A percentile compares a stretch with the other conserved stretches of the same genome.
phyloP scores from a whole-genome alignment of 345 rosid genomes.

The Bruguiera parviflora region DNA sequence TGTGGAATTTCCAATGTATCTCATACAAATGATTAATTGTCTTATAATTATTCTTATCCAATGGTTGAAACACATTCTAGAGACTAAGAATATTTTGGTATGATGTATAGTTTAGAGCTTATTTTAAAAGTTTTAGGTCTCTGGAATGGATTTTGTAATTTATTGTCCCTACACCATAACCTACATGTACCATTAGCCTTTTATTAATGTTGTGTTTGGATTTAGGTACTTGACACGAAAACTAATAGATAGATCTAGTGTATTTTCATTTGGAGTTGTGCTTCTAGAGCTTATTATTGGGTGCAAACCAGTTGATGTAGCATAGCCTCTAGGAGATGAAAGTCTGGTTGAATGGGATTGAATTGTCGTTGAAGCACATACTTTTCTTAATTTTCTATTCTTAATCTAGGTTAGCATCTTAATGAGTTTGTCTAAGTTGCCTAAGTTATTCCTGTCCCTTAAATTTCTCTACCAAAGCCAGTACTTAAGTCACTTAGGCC shows the following conservation, averaged over 20 bases:
- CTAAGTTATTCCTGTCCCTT: background rate
- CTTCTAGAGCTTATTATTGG: conserved; percentile 93
- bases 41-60: no score
- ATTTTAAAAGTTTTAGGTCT: background rate
- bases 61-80: no score
- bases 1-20: no score
- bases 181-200: background rate
- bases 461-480: background rate
- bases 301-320: conserved; percentile 77
- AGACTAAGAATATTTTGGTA: background rate
- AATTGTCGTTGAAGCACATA: background rate
- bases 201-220: background rate
- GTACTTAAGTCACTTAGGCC: no score
- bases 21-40: no score
- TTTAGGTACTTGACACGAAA: conserved; percentile 92
- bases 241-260: conserved; percentile 87
- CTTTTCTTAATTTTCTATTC: background rate
- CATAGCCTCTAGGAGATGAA: conserved; percentile 87
- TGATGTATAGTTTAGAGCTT: background rate
- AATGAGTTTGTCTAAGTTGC: background rate
- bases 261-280: conserved; percentile 89
- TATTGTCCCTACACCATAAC: no score
- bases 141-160: background rate
- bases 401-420: background rate
- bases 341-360: conserved; percentile 97